Percentiles rank a stretch among this genome's conserved stretches.
Conservation (phyloP, 2,329 filamentous ascomycete genomes). For the Botryotinia narcissicola region DNA sequence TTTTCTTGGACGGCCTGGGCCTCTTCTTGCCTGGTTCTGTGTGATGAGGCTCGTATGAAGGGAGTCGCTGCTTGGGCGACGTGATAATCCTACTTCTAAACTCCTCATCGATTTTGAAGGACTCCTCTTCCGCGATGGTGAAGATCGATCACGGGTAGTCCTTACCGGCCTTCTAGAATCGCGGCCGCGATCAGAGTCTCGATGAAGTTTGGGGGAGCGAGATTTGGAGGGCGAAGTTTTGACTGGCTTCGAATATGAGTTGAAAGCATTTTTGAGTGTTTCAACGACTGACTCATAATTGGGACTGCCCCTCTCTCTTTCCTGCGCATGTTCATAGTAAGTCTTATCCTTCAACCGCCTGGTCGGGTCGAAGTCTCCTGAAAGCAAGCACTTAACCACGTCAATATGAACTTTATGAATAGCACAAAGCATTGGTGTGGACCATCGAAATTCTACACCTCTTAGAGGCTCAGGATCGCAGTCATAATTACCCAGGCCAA, state of each 20-base stretch:
- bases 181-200: constrained; percentile 37
- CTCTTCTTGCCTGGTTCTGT: constrained; percentile 40
- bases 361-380: constrained; percentile 82
- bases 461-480: constrained; percentile 67
- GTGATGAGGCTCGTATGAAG: constrained; percentile 28
- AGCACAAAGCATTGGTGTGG: constrained; percentile 90
- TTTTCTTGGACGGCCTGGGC: constrained; percentile 53
- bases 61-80: constrained; percentile 26
- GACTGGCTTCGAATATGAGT: constrained; percentile 57
- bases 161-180: constrained; percentile 28
- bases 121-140: constrained; percentile 33
- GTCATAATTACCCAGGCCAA: constrained; percentile 53
- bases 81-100: constrained; percentile 26
- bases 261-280: constrained; percentile 72
- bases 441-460: constrained; percentile 61
- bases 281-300: constrained; percentile 88
- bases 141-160: constrained; percentile 29
- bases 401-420: constrained; percentile 87
- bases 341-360: constrained; percentile 70
- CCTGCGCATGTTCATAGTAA: constrained; percentile 76
- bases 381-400: constrained; percentile 76
- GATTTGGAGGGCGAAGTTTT: constrained; percentile 47
- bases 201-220: constrained; percentile 49
- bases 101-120: constrained; percentile 33
- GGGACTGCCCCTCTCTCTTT: constrained; percentile 72